Conservation (phyloP, 129 eudicot species). For the Helianthus tuberosus region DNA sequence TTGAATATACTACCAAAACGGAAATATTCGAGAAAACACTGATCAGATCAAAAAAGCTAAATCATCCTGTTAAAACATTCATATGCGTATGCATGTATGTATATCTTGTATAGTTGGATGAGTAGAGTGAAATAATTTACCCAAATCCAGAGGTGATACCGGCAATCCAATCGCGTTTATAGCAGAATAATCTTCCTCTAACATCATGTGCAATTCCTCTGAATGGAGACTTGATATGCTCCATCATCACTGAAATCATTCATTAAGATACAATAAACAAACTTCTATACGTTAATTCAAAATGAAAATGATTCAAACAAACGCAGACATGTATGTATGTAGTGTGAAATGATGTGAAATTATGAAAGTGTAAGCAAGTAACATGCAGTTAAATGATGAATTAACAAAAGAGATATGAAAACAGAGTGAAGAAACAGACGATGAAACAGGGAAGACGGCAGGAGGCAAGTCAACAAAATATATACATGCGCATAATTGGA, state of each 20-base stretch:
- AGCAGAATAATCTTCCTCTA: conserved; percentile 50
- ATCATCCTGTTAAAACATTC: not conserved
- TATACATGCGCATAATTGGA: too few relatives aligned
- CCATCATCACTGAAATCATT: conserved; percentile 43
- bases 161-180: conserved; percentile 61
- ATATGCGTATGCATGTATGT: too few relatives aligned
- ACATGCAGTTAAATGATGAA: conserved; percentile 10
- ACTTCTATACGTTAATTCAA: too few relatives aligned
- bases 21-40: too few relatives aligned
- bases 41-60: too few relatives aligned
- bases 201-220: conserved; percentile 52
- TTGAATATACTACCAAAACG: too few relatives aligned
- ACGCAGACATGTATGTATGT: not conserved
- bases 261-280: not conserved
- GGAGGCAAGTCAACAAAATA: too few relatives aligned
- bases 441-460: not conserved
- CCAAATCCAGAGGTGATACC: conserved; percentile 58
- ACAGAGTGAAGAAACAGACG: not conserved
- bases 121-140: conserved; percentile 29
- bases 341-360: not conserved
- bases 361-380: not conserved
- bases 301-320: not conserved
- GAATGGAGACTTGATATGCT: conserved; percentile 52
- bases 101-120: too few relatives aligned
- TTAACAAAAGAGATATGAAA: not conserved